Evolutionary conservation across 2,329 filamentous ascomycete species (phyloP), one percentile per base, ranked within the genome.

Genomic region (Metarhizium rileyi): DNA sequence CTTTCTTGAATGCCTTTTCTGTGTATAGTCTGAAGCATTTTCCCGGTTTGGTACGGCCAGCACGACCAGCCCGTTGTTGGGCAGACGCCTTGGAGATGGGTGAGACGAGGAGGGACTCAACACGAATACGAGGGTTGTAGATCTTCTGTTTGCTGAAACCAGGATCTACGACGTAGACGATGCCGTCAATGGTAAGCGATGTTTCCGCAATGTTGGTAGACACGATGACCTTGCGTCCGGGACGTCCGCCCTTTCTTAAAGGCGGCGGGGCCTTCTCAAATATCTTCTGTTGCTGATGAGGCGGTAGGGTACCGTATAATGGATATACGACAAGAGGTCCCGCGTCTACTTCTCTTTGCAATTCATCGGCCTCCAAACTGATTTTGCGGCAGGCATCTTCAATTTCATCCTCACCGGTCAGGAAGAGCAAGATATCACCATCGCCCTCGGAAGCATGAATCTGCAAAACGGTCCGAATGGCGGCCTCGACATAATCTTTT

Each of bases 101-200:
- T 3, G 93, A 96, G 5, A 98, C 91, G n/a, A 98, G 76, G 7
- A 98, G 78, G 1, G 93, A 97, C 70, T 98, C 93, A 56, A 98
- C 90, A 67, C 93, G 84, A 59, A 95, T 94, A 53, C 93, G 84
- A 22, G 93, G 91, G 68, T 98, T 97, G 75, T 97, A 98, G 55
- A 97, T 93, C 70, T 97, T 98, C 63, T 98, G 93, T 73, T 98
- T 98, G 72, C 90, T 95, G 74, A 98, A 98, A 33, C 93, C 93
- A 2, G 93, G 91, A 62, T 98, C 93, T n/a, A 98, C 91, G 30
- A 98, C 93, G 63, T 96, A 98, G 33, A 98, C 93, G 55, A 98
- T 98, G 65, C 93, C 93, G 63, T 98, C 93, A 53, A 98, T 98
- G 44, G 93, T 98, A 69, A 98, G 80, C 61, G 86, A 91, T 0